These are phyloP conservation scores for Dothistroma pini DNA, from an alignment of 2,329 filamentous ascomycete species.

Conservation along the genomic window DNA sequence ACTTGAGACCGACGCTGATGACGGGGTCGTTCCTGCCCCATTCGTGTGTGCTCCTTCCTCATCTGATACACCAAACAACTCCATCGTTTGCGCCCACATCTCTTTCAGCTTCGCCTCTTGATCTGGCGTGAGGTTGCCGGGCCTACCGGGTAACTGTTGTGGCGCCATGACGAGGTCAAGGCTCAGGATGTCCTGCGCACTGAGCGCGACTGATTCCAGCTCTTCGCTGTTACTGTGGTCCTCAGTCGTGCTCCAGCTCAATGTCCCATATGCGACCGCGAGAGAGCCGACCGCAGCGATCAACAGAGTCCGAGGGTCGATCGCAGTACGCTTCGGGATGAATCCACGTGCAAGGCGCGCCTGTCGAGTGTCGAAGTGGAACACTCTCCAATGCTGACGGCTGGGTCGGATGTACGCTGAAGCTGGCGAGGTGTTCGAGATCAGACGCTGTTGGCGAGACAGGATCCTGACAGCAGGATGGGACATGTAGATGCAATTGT, in stretches of 20 bases:
- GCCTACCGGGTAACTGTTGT: constrained; percentile 59
- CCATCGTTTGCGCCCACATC: constrained; percentile 74
- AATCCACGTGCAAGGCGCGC: not conserved
- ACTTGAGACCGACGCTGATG: constrained; percentile 14
- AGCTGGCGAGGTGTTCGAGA: not conserved
- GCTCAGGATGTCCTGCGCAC: constrained; percentile 10
- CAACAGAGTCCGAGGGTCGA: constrained; percentile 28
- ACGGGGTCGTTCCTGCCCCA: constrained; percentile 23
- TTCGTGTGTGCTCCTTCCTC: constrained; percentile 22
- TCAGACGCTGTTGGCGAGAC: constrained; percentile 3
- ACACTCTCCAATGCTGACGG: constrained; percentile 1
- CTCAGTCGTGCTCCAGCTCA: constrained; percentile 13
- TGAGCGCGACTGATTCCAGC: constrained; percentile 10
- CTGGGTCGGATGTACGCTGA: not conserved
- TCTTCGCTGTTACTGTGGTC: constrained; percentile 1
- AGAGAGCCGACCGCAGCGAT: constrained; percentile 22
- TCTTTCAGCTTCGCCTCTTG: constrained; percentile 85
- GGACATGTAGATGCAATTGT: constrained; percentile 5
- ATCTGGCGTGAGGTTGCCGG: constrained; percentile 83
- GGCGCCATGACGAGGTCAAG: constrained; percentile 9
- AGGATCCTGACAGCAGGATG: not conserved
- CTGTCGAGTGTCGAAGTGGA: not conserved
- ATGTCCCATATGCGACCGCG: constrained; percentile 24
- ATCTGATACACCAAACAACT: constrained; percentile 63
- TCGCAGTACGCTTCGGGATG: constrained; percentile 10